A percentile compares a stretch with the other conserved stretches of the same genome.
phyloP scores from a whole-genome alignment of 164 flowering plant species.

The Aristolochia contorta region DNA sequence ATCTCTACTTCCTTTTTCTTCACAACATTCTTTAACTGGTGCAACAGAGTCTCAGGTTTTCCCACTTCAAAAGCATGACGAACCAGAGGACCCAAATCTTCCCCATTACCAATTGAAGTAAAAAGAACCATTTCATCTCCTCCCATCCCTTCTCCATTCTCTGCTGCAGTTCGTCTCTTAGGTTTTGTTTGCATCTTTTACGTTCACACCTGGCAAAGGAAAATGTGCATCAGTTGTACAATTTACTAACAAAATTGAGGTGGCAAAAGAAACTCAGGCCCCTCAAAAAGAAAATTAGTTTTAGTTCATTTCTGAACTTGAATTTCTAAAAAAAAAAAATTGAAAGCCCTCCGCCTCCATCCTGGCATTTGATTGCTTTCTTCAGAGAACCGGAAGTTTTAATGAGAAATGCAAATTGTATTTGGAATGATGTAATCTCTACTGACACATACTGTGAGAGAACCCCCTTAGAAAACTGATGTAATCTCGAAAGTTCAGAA shows the following conservation, averaged over 20 bases:
- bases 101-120: conserved; percentile 67
- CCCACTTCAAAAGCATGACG: conserved; percentile 78
- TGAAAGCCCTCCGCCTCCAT: too few species aligned
- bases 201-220: too few species aligned
- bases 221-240: neutral
- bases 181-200: conserved; percentile 49
- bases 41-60: conserved; percentile 66
- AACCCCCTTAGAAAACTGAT: too few species aligned
- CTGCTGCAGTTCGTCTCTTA: conserved; percentile 46
- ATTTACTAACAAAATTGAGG: neutral
- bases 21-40: conserved; percentile 61
- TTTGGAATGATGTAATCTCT: too few species aligned
- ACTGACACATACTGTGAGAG: too few species aligned
- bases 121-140: conserved; percentile 66
- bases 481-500: too few species aligned
- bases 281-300: too few species aligned
- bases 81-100: conserved; percentile 74
- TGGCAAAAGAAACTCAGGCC: conserved; percentile 2
- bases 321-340: too few species aligned
- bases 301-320: too few species aligned
- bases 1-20: conserved; percentile 88
- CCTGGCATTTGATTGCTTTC: too few species aligned
- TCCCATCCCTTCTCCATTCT: conserved; percentile 67
- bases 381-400: too few species aligned
- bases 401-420: too few species aligned